Conservation (phyloP, 257 asterid genomes). For the Eucommia ulmoides region DNA sequence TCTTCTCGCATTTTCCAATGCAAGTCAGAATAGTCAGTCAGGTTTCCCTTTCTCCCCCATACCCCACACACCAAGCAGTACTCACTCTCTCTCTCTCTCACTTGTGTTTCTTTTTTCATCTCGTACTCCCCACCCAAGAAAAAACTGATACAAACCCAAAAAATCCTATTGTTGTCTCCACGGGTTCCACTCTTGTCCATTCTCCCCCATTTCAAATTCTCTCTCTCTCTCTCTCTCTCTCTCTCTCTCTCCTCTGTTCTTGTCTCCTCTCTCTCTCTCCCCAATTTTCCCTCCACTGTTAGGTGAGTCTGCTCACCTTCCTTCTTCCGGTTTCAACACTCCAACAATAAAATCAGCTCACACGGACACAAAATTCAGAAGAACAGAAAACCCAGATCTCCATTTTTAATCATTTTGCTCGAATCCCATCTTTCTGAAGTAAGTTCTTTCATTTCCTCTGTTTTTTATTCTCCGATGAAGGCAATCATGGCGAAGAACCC, state of each 20-base stretch:
- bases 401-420: background rate
- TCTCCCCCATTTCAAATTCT: background rate
- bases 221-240: background rate
- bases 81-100: no score
- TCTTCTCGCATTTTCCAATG: no score
- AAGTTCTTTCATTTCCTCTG: background rate
- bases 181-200: constrained; percentile 11
- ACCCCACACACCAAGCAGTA: no score
- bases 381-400: constrained; percentile 9
- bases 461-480: constrained; percentile 28
- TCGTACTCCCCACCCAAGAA: no score
- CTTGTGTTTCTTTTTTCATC: no score
- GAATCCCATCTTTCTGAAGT: background rate
- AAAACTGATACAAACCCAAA: no score
- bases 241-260: constrained; percentile 1
- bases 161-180: constrained; percentile 17
- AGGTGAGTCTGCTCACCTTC: constrained; percentile 73
- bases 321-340: constrained; percentile 27
- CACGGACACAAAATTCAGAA: constrained; percentile 3
- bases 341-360: constrained; percentile 1
- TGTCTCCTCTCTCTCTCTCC: constrained; percentile 10
- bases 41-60: no score
- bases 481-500: constrained; percentile 47
- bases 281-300: constrained; percentile 25
- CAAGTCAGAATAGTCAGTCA: no score